phyloP scores from a whole-genome alignment of 2,329 filamentous ascomycete species.

The Cucurbitaria berberidis region DNA sequence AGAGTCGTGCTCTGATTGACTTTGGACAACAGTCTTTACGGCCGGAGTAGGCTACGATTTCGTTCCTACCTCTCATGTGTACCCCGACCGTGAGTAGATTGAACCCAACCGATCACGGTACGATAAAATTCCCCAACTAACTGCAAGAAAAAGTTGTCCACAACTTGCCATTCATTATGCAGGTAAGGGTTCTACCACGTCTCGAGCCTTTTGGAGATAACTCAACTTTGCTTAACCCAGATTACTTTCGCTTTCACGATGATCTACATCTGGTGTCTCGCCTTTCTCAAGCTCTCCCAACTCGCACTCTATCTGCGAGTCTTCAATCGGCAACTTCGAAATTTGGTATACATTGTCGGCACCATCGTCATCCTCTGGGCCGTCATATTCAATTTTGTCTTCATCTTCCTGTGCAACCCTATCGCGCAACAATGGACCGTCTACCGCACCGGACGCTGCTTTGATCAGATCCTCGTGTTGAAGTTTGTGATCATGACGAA shows the following conservation, averaged over 20 bases:
- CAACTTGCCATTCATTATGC: conserved; percentile 27
- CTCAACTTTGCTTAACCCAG: conserved; percentile 1
- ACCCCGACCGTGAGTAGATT: conserved; percentile 17
- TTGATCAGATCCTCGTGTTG: conserved; percentile 29
- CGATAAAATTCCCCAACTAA: neutral
- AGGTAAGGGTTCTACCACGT: neutral
- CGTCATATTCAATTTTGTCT: conserved; percentile 30
- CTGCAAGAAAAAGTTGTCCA: conserved; percentile 12
- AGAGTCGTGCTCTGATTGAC: too few relatives aligned
- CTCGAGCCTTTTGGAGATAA: neutral
- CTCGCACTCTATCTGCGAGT: conserved; percentile 29
- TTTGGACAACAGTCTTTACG: conserved; percentile 15
- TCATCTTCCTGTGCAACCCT: conserved; percentile 31
- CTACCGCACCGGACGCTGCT: conserved; percentile 25
- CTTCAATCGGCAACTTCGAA: conserved; percentile 15
- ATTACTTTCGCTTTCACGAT: conserved; percentile 29
- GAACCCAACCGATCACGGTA: too few relatives aligned
- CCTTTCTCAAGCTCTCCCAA: conserved; percentile 28
- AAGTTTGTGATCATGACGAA: conserved; percentile 27
- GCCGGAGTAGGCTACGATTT: conserved; percentile 27
- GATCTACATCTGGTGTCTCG: conserved; percentile 29
- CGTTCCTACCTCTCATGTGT: conserved; percentile 12
- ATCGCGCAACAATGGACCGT: conserved; percentile 32
- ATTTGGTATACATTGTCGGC: conserved; percentile 20
- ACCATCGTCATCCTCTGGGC: conserved; percentile 25